Base-by-base conservation (phyloP, 306 rosid species). In the Trifolium dubium region DNA sequence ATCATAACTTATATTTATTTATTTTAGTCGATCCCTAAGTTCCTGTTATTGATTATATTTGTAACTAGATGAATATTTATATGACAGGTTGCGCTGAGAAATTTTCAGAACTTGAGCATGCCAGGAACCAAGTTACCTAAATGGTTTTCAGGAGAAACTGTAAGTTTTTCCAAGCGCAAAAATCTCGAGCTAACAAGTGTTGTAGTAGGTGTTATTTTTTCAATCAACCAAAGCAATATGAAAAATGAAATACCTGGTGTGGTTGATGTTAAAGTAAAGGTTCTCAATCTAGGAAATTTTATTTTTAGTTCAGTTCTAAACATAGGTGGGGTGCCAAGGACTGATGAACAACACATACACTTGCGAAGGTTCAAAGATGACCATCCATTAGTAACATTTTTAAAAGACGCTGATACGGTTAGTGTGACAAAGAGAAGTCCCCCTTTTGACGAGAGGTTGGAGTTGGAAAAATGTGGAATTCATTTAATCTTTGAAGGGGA, bases 41-140 rank as follows among this genome's bases (percentile, higher is more conserved):
- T n/a, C n/a, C n/a, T n/a, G 30, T 19, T 34, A 4, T 32, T 73
- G 59, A 41, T 40, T 71, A 34, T 29, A 47, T n/a, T 65, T 35
- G 30, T 50, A 51, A 70, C 14, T 31, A 61, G 28, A 2, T 37
- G 29, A 34, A 6, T 63, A 46, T 58, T 60, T 78, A 11, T 13
- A 19, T 68, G 72, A 82, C 87, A 90, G 93, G 75, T 77, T n/a
- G 76, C 84, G 49, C 18, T 88, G 71, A 86, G 89, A 85, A 86
- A 88, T 47, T 39, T 85, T 49, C 64, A 58, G 68, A 78, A 50
- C 81, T 73, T 90, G 72, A 85, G 86, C 74, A 90, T 85, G 80
- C 96, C 91, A 3, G 91, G 96, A 78, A 69, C 75, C 62, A 78
- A 46, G 69, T 74, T 90, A 63, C 93, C 91, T 7, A 81, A 82